Percentiles rank a stretch among this genome's conserved stretches.
These are phyloP conservation scores for Maudiozyma pseudohumilis DNA, from an alignment of 805 yeast genomes.

Conservation along the genomic window DNA sequence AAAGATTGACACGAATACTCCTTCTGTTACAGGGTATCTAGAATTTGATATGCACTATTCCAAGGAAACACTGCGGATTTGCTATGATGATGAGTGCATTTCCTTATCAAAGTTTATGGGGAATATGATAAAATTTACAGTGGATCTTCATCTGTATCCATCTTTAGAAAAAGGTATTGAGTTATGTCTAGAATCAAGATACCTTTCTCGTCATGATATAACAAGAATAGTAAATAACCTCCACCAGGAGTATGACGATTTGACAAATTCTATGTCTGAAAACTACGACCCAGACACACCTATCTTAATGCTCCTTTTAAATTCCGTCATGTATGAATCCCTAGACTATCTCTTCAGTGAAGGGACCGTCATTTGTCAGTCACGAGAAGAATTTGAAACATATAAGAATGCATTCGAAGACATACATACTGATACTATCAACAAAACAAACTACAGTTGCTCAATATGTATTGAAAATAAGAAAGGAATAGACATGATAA, in stretches of 20 bases:
- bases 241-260: conserved; percentile 30
- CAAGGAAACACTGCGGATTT: conserved; percentile 8
- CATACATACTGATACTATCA: conserved; percentile 24
- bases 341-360: conserved; percentile 10
- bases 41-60: conserved; percentile 12
- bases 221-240: too few relatives aligned
- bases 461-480: conserved; percentile 45
- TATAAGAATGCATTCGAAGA: conserved; percentile 20
- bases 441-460: conserved; percentile 36
- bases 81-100: conserved; percentile 6
- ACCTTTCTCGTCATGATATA: conserved; percentile 24
- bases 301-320: conserved; percentile 36
- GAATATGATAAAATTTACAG: conserved; percentile 11
- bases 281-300: conserved; percentile 20
- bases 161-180: conserved; percentile 8
- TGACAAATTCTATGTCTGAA: conserved; percentile 12
- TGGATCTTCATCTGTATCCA: conserved; percentile 15
- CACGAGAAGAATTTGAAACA: conserved; percentile 10
- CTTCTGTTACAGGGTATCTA: conserved; percentile 9
- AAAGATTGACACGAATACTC: not conserved
- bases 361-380: conserved; percentile 4
- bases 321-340: conserved; percentile 27
- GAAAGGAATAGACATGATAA: conserved; percentile 35
- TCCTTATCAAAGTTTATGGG: conserved; percentile 9
- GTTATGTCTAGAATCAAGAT: conserved; percentile 21